A percentile compares a stretch with the other conserved stretches of the same genome.
These are phyloP conservation scores for Ampelocalamus luodianensis DNA, from an alignment of 176 grass and related monocot genomes.

Conservation along the genomic window DNA sequence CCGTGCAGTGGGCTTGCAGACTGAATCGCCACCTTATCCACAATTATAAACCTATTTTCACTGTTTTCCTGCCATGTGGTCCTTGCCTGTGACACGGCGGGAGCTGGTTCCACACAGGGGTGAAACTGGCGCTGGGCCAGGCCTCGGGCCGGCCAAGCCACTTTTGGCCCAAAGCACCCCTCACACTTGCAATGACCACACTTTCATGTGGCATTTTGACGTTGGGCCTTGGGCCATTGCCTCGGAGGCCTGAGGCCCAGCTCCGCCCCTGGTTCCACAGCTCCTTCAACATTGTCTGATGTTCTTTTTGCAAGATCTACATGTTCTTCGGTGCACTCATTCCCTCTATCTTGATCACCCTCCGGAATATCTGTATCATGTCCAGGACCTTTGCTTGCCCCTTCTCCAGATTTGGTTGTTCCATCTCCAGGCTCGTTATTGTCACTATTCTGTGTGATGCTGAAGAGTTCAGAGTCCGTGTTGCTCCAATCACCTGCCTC, in stretches of 20 bases:
- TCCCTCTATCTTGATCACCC: conserved; percentile 16
- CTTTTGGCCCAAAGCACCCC: no score
- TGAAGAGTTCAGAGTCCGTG: not conserved
- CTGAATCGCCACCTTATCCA: not conserved
- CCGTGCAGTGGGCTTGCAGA: not conserved
- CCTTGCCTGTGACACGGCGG: not conserved
- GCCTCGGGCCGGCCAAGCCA: no score
- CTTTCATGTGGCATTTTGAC: no score
- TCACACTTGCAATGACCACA: no score
- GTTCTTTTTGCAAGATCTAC: not conserved
- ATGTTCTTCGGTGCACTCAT: not conserved
- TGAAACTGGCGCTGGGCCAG: no score
- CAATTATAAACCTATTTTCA: not conserved
- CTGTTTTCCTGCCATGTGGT: not conserved
- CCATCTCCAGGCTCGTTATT: not conserved
- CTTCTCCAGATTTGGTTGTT: not conserved
- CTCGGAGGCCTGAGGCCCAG: no score
- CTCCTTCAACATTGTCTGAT: not conserved
- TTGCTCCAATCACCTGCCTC: conserved; percentile 6
- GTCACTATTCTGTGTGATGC: not conserved
- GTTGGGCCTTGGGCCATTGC: no score
- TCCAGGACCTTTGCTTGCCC: not conserved
- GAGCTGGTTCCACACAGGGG: not conserved
- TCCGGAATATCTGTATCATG: not conserved
- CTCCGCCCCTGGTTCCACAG: not conserved